Conservation (phyloP, 345 rosid genomes). For the Salix koriyanagi region DNA sequence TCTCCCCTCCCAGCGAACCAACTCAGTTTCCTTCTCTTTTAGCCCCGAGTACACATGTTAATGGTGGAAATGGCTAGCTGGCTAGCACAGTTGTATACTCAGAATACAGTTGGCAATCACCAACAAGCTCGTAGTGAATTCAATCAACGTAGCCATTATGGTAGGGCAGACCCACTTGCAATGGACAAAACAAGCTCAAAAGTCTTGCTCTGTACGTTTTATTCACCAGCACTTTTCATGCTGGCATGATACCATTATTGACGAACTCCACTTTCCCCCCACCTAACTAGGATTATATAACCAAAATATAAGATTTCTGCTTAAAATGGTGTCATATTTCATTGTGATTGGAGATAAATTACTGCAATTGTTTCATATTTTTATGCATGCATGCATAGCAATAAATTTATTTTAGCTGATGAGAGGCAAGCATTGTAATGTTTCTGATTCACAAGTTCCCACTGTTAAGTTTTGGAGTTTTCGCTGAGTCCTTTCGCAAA, state of each 20-base stretch:
- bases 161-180: background rate
- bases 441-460: background rate
- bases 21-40: background rate
- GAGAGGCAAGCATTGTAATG: background rate
- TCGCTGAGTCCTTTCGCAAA: conserved; percentile 12
- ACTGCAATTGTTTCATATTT: background rate
- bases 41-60: background rate
- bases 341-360: background rate
- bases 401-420: background rate
- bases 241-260: no score
- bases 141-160: background rate
- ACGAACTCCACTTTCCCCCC: no score
- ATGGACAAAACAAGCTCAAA: background rate
- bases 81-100: background rate
- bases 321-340: background rate
- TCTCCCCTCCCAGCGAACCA: no score
- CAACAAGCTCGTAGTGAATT: background rate
- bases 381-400: background rate
- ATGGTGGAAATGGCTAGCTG: background rate
- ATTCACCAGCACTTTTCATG: background rate
- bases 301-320: background rate
- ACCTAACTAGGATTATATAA: background rate
- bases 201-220: background rate
- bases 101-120: background rate
- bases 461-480: background rate